Conservation (phyloP, 1,139 yeast species). For the Pneumocystis wakefieldiae region DNA sequence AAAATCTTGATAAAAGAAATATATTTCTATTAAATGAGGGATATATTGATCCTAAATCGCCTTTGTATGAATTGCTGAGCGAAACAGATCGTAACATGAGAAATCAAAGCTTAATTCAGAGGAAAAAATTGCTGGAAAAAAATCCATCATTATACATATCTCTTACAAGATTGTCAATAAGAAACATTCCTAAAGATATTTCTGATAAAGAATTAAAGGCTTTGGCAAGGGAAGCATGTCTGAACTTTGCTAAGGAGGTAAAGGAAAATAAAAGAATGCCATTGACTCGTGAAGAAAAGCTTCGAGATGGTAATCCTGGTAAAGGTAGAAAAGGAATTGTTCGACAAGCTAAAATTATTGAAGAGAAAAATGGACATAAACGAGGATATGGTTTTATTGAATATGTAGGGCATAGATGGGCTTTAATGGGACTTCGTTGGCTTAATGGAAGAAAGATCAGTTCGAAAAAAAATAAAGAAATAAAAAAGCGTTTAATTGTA, state of each 20-base stretch:
- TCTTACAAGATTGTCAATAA: conserved; percentile 79
- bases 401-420: conserved; percentile 80
- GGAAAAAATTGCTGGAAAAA: conserved; percentile 80
- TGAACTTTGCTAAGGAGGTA: conserved; percentile 88
- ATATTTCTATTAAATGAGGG: conserved; percentile 85
- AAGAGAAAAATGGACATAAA: conserved; percentile 77
- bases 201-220: conserved; percentile 77
- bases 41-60: conserved; percentile 66
- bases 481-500: conserved; percentile 67
- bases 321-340: conserved; percentile 77
- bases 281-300: conserved; percentile 73
- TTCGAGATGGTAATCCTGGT: conserved; percentile 38
- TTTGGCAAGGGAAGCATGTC: conserved; percentile 85
- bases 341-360: conserved; percentile 79
- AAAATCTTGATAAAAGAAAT: conserved; percentile 75
- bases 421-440: conserved; percentile 95
- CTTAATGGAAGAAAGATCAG: conserved; percentile 77
- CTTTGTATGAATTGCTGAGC: conserved; percentile 54
- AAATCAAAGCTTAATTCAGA: conserved; percentile 69
- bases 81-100: conserved; percentile 71
- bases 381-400: conserved; percentile 96
- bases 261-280: conserved; percentile 64
- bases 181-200: conserved; percentile 90
- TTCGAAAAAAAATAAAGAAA: conserved; percentile 35
- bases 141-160: conserved; percentile 86